These are phyloP conservation scores for Claviceps sp. DNA, from an alignment of 2,329 filamentous ascomycete genomes.

Conservation along the genomic window DNA sequence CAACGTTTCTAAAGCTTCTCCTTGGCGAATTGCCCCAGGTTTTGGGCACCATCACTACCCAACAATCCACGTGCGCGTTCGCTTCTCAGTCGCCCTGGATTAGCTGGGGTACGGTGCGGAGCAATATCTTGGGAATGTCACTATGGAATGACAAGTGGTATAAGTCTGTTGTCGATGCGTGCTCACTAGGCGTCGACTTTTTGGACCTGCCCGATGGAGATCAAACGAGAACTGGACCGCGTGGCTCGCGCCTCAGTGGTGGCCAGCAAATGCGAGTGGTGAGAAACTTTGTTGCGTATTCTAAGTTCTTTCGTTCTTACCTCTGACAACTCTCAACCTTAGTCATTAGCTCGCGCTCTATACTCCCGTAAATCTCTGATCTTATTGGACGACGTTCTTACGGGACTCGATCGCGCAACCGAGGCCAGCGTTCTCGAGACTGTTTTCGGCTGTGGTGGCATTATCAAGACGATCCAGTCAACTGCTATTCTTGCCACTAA, in stretches of 20 bases:
- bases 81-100: slow-evolving; percentile 15
- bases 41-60: slow-evolving; percentile 4
- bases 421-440: slow-evolving; percentile 22
- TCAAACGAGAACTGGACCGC: slow-evolving; percentile 10
- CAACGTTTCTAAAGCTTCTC: slow-evolving; percentile 11
- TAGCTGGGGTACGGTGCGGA: slow-evolving; percentile 11
- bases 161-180: slow-evolving; percentile 9
- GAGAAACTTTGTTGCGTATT: background rate
- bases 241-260: slow-evolving; percentile 14
- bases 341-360: slow-evolving; percentile 14
- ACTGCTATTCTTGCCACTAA: slow-evolving; percentile 18
- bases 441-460: slow-evolving; percentile 20
- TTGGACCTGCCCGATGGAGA: slow-evolving; percentile 12
- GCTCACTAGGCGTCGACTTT: slow-evolving; percentile 10
- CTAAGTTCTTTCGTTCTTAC: background rate
- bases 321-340: background rate
- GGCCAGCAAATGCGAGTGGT: slow-evolving; percentile 16
- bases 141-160: slow-evolving; percentile 11
- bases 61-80: slow-evolving; percentile 9
- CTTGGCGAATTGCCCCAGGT: slow-evolving; percentile 11
- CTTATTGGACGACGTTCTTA: slow-evolving; percentile 21
- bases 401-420: slow-evolving; percentile 23
- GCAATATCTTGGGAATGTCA: slow-evolving; percentile 13
- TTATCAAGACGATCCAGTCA: slow-evolving; percentile 12
- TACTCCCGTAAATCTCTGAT: slow-evolving; percentile 13